phyloP scores from a whole-genome alignment of 2,329 filamentous ascomycete genomes.

The Pestalotiopsis sp. region DNA sequence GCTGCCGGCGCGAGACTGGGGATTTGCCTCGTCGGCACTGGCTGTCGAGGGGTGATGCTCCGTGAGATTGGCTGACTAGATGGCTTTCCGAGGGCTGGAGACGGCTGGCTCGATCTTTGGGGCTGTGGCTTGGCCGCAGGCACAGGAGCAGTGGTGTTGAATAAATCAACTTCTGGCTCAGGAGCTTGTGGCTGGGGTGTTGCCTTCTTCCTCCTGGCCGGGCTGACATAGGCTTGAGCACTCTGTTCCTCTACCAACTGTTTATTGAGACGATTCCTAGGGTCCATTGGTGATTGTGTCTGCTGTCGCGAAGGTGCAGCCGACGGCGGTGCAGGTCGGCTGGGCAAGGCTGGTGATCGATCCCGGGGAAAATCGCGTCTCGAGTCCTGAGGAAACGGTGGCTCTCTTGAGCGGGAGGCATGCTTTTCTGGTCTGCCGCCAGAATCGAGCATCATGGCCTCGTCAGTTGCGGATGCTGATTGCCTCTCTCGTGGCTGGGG shows the following conservation, averaged over 20 bases:
- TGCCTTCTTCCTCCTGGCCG: conserved; percentile 76
- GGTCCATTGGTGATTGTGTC: conserved; percentile 46
- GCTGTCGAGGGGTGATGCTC: conserved; percentile 25
- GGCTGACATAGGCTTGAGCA: conserved; percentile 84
- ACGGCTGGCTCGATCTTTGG: conserved; percentile 30
- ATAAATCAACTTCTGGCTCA: conserved; percentile 64
- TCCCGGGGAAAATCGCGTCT: conserved; percentile 40
- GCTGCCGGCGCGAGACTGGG: conserved; percentile 71
- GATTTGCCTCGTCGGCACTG: conserved; percentile 50
- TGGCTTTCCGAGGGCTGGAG: conserved; percentile 38
- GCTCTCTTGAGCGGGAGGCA: conserved; percentile 29
- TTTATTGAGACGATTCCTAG: conserved; percentile 67
- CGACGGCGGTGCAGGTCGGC: conserved; percentile 42
- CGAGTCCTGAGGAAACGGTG: conserved; percentile 20
- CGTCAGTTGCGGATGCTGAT: conserved; percentile 59
- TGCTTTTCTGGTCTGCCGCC: conserved; percentile 57
- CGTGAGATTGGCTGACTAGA: conserved; percentile 25
- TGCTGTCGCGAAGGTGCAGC: conserved; percentile 65
- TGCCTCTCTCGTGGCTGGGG: conserved; percentile 35
- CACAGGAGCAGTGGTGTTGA: conserved; percentile 44
- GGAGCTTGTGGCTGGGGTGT: conserved; percentile 50
- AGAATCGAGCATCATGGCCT: conserved; percentile 79
- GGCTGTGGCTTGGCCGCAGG: conserved; percentile 23
- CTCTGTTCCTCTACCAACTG: conserved; percentile 79
- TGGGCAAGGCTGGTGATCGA: conserved; percentile 51